Evolutionary conservation across 352 stramenopile genomes (phyloP), one percentile per base, ranked within the genome.

Genomic region (Elongisporangium prolatum): DNA sequence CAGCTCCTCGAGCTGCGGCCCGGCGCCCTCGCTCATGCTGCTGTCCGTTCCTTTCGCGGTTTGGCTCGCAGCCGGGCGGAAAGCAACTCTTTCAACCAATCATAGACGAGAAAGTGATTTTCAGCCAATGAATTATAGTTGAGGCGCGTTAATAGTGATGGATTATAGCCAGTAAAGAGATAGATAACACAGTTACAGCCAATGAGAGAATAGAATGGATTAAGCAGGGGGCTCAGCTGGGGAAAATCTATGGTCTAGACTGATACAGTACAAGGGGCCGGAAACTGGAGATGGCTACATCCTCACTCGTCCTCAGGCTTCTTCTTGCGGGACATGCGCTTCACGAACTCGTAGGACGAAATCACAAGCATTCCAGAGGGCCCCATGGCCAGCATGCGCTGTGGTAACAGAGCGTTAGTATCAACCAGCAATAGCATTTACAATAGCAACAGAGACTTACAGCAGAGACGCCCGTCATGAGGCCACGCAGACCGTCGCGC

Each of bases 311-410:
- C 34, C 48, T 86, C 71, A 10, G 68, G 50, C 5, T 74, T 69
- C 16, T 74, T 69, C 61, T 85, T 92, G 54, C 77, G 74, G 21
- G 82, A 91, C 66, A 91, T 77, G 57, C 87, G 84, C 76, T 96
- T 96, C 54, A 96, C 83, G 52, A 95, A 90, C 69, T 96, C 88
- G 69, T 96, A 96, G 21, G 88, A 91, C 14, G 88, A 86, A 53
- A 96, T 83, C 64, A 96, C 76, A 28, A 96, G 72, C 50, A 95
- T 74, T 20, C 88, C 88, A 1, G 85, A 95, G 37, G 88, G 88
- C 1, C 81, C 86, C 72, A 92, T 93, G 3, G 84, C 75, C 47
- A 93, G 68, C 48, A 96, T 64, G 8, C 86, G 84, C 86, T 95
- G 52, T 49, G 38, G 1, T 63, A 55, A 25, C 44, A 61, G 10